phyloP scores from a whole-genome alignment of 495 filamentous ascomycete genomes.

The Penicillium simplicissimum region DNA sequence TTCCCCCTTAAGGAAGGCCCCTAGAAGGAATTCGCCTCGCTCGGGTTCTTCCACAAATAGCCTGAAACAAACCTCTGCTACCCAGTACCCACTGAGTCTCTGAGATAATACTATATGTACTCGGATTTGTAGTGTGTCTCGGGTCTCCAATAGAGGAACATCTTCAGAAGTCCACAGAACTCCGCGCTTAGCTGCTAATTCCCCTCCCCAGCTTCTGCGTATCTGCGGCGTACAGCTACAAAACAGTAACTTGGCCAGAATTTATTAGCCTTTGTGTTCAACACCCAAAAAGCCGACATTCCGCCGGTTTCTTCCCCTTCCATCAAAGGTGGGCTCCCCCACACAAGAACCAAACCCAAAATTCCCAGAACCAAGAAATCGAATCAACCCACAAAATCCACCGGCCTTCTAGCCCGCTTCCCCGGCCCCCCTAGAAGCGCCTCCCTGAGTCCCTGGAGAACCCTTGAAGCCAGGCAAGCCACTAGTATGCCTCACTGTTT shows the following conservation, averaged over 20 bases:
- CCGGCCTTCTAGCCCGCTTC: background rate
- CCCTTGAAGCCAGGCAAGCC: background rate
- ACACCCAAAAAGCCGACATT: background rate
- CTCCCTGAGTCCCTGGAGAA: background rate
- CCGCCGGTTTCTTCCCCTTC: background rate
- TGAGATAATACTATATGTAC: too few relatives aligned
- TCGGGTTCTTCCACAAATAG: background rate
- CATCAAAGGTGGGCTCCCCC: background rate
- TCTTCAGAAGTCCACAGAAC: too few relatives aligned
- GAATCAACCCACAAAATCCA: background rate
- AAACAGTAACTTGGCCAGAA: too few relatives aligned
- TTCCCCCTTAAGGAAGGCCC: background rate
- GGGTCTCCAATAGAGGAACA: too few relatives aligned
- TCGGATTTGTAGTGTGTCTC: too few relatives aligned
- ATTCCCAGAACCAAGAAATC: background rate
- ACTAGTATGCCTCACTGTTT: background rate
- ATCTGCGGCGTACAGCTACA: too few relatives aligned
- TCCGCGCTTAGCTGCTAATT: too few relatives aligned
- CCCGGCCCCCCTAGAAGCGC: background rate
- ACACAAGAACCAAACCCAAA: background rate
- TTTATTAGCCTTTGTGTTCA: too few relatives aligned
- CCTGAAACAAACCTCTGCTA: background rate
- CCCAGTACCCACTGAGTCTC: too few relatives aligned
- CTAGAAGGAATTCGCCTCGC: constrained; percentile 1
- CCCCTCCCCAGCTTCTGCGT: too few relatives aligned